Conservation (phyloP, 1,139 yeast genomes). For the Yamadazyma aaseri region DNA sequence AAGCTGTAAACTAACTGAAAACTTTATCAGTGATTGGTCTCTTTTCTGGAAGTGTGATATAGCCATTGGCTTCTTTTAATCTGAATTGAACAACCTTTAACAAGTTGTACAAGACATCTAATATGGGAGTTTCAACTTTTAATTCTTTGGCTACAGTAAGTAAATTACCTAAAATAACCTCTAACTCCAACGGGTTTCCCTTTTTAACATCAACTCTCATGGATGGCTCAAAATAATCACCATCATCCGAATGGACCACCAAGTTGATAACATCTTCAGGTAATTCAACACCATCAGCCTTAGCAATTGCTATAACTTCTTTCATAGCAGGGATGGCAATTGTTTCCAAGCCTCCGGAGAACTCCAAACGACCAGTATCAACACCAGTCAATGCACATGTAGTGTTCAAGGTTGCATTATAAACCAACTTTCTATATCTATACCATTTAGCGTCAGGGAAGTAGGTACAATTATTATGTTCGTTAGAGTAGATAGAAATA, state of each 20-base stretch:
- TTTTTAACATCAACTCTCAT: slow-evolving; percentile 36
- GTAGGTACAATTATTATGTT: slow-evolving; percentile 35
- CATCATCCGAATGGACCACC: slow-evolving; percentile 53
- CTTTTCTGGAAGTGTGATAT: slow-evolving; percentile 10
- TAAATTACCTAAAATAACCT: slow-evolving; percentile 28
- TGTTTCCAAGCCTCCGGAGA: slow-evolving; percentile 15
- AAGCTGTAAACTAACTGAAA: slow-evolving; percentile 5
- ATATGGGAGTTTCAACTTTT: slow-evolving; percentile 20
- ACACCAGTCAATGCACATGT: slow-evolving; percentile 30
- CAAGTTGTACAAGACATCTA: slow-evolving; percentile 32
- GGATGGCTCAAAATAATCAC: slow-evolving; percentile 43
- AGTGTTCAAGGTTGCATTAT: slow-evolving; percentile 36
- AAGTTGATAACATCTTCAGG: slow-evolving; percentile 20
- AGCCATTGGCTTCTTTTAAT: slow-evolving; percentile 13
- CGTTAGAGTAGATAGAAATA: slow-evolving; percentile 48
- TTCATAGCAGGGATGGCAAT: slow-evolving; percentile 20
- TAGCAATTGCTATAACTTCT: slow-evolving; percentile 18
- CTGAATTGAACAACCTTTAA: slow-evolving; percentile 37
- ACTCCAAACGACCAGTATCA: slow-evolving; percentile 27
- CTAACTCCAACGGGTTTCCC: slow-evolving; percentile 30
- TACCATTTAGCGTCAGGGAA: slow-evolving; percentile 46
- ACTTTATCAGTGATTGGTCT: slow-evolving; percentile 12
- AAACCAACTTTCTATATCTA: slow-evolving; percentile 56
- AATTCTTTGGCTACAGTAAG: slow-evolving; percentile 11
- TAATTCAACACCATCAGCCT: slow-evolving; percentile 16